phyloP scores from a whole-genome alignment of 140 eudicot genomes.

The Senecio squalidus region DNA sequence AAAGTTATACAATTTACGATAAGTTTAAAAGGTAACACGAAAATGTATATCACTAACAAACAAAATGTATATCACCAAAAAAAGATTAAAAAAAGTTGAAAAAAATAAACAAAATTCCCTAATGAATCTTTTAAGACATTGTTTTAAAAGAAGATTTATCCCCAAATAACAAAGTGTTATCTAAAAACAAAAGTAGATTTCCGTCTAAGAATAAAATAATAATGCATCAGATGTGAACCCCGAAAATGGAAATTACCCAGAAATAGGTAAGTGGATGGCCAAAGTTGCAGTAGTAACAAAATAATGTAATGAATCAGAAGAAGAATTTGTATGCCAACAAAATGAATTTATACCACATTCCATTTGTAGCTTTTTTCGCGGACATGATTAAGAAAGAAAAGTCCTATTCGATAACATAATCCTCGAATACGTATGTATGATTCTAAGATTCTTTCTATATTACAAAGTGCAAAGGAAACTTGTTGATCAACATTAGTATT shows the following conservation, averaged over 20 bases:
- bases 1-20: too few species aligned
- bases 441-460: neutral
- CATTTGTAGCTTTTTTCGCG: too few species aligned
- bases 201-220: neutral
- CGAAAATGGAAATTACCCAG: neutral
- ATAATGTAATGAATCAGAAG: neutral
- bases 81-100: too few species aligned
- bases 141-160: too few species aligned
- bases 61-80: too few species aligned
- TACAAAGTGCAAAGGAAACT: neutral
- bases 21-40: too few species aligned
- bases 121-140: too few species aligned
- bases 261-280: neutral
- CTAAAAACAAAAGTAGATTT: neutral
- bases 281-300: neutral
- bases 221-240: neutral
- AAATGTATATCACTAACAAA: too few species aligned
- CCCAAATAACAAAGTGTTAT: too few species aligned
- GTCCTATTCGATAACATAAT: neutral
- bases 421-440: neutral
- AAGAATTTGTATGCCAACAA: neutral
- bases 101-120: too few species aligned
- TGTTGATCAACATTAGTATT: neutral
- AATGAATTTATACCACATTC: neutral
- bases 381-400: too few species aligned